Evolutionary conservation across 1,139 yeast species (phyloP), one percentile per base, ranked within the genome.

Genomic region (Hemisphaericaspora subhashii): DNA sequence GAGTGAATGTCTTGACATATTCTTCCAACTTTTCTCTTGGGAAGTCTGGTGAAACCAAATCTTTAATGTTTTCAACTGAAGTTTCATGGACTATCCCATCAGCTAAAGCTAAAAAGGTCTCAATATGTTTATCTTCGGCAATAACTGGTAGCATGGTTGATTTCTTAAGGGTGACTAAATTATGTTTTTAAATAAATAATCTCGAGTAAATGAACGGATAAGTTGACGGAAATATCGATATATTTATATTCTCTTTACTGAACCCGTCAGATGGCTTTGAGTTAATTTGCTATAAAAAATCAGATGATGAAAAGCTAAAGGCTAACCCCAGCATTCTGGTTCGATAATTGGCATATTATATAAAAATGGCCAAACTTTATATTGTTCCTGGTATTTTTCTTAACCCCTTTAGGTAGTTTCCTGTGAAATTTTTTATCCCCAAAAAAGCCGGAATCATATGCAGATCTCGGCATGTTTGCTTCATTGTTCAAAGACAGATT

Each of bases 11-110:
- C 16, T 48, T 44, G 32, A 65, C 53, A 43, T 69, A 71, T 31
- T 64, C 67, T 3, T 64, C 58, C n/a, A 68, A 41, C 40, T 55
- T 55, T 5, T 59, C 66, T 28, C 42, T 42, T 3, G 69, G 64
- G 37, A 68, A 61, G 12, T 46, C 46, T 4, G 52, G 51, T 28
- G 55, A 56, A 27, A 70, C 50, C 31, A 49, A 54, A 2, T 66
- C 64, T 35, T 46, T 56, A 15, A 70, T 48, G 13, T 44, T 42
- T 1, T 62, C 65, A 3, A 68, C 62, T 2, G 62, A 46, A 2
- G 66, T 54, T 22, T 66, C 70, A 40, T 62, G 68, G 37, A 68
- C 41, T 7, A 69, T 42, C 3, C 67, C 73, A 52, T 72, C 77
- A 3, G 67, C 56, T 28, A 72, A 49, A 13, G 45, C 38, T 18